Evolutionary conservation across 2,329 filamentous ascomycete species (phyloP).

Genomic region (Endoconidiophora polonica): DNA sequence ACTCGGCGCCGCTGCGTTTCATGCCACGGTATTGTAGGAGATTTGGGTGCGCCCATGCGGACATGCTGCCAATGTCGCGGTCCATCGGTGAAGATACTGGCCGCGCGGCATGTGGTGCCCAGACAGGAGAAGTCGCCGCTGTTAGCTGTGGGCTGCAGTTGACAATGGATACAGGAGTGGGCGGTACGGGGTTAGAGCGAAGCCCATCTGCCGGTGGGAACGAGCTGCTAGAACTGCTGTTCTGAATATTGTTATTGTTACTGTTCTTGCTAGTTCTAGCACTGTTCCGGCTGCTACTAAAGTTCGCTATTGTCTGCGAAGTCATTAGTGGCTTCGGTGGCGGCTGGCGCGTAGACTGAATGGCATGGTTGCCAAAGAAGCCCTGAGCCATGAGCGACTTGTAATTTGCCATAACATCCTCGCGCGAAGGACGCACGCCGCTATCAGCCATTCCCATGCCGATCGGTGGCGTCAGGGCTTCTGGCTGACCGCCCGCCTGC

Average conservation of each 20-base stretch:
- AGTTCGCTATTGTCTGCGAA: slow-evolving; percentile 10
- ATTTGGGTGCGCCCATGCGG: neutral
- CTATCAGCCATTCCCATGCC: slow-evolving; percentile 10
- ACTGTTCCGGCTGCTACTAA: slow-evolving; percentile 8
- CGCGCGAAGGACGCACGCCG: slow-evolving; percentile 17
- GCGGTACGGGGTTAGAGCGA: slow-evolving; percentile 9
- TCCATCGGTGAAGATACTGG: slow-evolving; percentile 16
- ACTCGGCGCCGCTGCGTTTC: slow-evolving; percentile 29
- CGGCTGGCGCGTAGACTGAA: slow-evolving; percentile 37
- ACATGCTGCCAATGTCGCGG: slow-evolving; percentile 8
- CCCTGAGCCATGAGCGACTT: slow-evolving; percentile 38
- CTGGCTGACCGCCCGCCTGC: neutral
- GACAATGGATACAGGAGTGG: slow-evolving; percentile 10
- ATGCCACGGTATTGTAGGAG: slow-evolving; percentile 26
- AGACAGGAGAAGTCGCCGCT: slow-evolving; percentile 13
- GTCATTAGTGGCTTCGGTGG: slow-evolving; percentile 15
- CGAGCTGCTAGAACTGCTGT: neutral
- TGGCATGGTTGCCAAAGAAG: slow-evolving; percentile 42
- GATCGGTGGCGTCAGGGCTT: slow-evolving; percentile 1
- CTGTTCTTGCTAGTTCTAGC: neutral
- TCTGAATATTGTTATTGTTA: too few species aligned
- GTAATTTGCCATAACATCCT: slow-evolving; percentile 40
- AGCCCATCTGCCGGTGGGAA: slow-evolving; percentile 10
- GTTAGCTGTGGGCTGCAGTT: slow-evolving; percentile 13
- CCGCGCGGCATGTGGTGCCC: slow-evolving; percentile 1